These are phyloP conservation scores for Alternaria sp. DNA, from an alignment of 2,329 filamentous ascomycete genomes.

Conservation along the genomic window DNA sequence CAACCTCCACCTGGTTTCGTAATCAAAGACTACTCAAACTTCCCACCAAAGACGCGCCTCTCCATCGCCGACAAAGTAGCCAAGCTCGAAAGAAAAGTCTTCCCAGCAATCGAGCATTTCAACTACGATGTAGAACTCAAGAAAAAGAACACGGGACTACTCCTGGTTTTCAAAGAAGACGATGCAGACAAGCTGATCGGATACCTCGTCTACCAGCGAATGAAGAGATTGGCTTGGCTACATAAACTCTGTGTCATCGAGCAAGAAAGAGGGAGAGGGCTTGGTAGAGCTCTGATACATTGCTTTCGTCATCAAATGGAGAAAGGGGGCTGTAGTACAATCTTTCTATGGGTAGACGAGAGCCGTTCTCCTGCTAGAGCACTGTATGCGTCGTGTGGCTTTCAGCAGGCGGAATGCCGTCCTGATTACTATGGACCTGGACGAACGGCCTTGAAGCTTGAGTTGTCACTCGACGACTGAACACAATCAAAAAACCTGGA, in stretches of 20 bases:
- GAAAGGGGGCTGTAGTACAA: conserved; percentile 55
- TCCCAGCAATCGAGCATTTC: conserved; percentile 59
- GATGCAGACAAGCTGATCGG: conserved; percentile 44
- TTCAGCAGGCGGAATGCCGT: conserved; percentile 54
- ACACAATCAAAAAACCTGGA: background rate
- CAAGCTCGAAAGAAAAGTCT: conserved; percentile 57
- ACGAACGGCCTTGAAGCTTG: conserved; percentile 49
- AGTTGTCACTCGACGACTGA: conserved; percentile 24
- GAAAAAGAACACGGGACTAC: conserved; percentile 57
- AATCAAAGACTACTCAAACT: conserved; percentile 22
- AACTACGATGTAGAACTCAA: conserved; percentile 56
- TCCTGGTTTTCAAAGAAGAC: conserved; percentile 39
- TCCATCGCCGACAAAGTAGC: conserved; percentile 25
- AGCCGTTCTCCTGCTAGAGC: conserved; percentile 52
- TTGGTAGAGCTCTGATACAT: conserved; percentile 54
- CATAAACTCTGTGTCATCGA: conserved; percentile 61
- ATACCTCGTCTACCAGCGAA: conserved; percentile 47
- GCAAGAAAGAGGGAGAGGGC: conserved; percentile 54
- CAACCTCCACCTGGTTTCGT: conserved; percentile 12
- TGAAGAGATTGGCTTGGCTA: conserved; percentile 50
- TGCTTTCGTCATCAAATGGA: conserved; percentile 52
- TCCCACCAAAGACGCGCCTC: conserved; percentile 28
- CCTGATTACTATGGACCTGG: conserved; percentile 59
- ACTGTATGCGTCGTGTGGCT: conserved; percentile 55
- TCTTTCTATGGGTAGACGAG: conserved; percentile 61